Evolutionary conservation across 345 rosid genomes (phyloP), one percentile per base, ranked within the genome.

Genomic region (Angophora floribunda): DNA sequence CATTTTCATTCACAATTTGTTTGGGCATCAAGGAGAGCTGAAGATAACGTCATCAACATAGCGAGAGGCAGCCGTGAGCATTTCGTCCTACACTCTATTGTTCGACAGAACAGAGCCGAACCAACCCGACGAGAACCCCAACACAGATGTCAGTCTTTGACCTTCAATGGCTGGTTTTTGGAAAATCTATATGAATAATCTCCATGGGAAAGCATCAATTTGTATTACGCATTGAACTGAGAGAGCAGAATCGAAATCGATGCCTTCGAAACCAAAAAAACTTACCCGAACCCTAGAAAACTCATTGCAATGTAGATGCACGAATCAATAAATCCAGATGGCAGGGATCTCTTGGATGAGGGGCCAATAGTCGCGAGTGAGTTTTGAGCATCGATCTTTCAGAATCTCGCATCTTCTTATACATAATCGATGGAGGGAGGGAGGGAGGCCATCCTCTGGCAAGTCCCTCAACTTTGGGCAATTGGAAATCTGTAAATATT

Each of bases 401-500:
- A 61, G 32, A 61, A 5, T 61, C 67, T 61, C 6, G 32, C 32
- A 61, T 61, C 8, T 0, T 0, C 0, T 0, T 28, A 61, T 61
- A 1, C 0, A 3, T 32, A 61, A 28, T 61, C 1, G 2, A 12
- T 26, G 32, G 67, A 61, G 67, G 67, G 67, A 61, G 67, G 32
- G 67, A 61, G 67, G 67, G 67, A 61, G 14, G 67, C 67, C 67
- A 61, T 61, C 32, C 32, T 61, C 8, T 61, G 67, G 30, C 67
- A 61, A 61, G 32, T 61, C 1, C 67, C 67, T 61, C 67, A 61
- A 3, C 67, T 61, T 61, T 2, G 67, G 32, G 32, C 67, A 61
- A 12, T 5, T 1, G 3, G 0, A 0, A 61, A 61, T 26, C 1
- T 1, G 0, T 11, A 61, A 61, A 1, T 0, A 2, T 12, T 0